A percentile compares a stretch with the other conserved stretches of the same genome.
Conservation (phyloP, 108 stramenopile genomes). For the Epipyxis sp. region DNA sequence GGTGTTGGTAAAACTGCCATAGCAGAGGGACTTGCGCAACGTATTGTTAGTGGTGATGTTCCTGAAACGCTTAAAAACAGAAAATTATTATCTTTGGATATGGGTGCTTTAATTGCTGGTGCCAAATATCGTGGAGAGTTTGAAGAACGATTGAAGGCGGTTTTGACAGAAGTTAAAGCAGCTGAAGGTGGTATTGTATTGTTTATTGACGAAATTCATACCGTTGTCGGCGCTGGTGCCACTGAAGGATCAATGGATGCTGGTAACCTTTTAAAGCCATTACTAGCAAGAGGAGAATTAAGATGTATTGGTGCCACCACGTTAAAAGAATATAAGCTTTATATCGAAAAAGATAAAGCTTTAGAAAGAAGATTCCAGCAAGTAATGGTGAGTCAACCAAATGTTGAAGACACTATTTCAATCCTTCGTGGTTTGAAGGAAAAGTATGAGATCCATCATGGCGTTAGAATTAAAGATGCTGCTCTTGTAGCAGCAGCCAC, state of each 20-base stretch:
- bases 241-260: constrained; percentile 82
- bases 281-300: constrained; percentile 91
- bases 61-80: constrained; percentile 83
- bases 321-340: constrained; percentile 82
- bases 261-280: constrained; percentile 91
- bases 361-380: constrained; percentile 95
- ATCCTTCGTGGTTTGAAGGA: constrained; percentile 91
- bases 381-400: constrained; percentile 79
- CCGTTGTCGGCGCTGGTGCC: constrained; percentile 90
- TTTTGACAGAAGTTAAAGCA: constrained; percentile 85
- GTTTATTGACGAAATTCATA: constrained; percentile 96
- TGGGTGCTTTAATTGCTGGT: constrained; percentile 93
- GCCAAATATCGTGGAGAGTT: constrained; percentile 97
- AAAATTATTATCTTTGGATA: constrained; percentile 77
- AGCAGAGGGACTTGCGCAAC: constrained; percentile 87
- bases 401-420: constrained; percentile 82
- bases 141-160: constrained; percentile 89
- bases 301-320: constrained; percentile 97
- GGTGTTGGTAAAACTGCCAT: constrained; percentile 95
- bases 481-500: constrained; percentile 87
- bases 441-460: constrained; percentile 88
- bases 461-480: constrained; percentile 80
- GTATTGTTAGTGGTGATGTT: constrained; percentile 86
- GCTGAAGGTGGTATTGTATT: constrained; percentile 82
- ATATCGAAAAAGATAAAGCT: constrained; percentile 92